Percentiles rank a stretch among this genome's conserved stretches.
Conservation (phyloP, 23 red algal genomes). For the Gracilaria vermiculophylla region DNA sequence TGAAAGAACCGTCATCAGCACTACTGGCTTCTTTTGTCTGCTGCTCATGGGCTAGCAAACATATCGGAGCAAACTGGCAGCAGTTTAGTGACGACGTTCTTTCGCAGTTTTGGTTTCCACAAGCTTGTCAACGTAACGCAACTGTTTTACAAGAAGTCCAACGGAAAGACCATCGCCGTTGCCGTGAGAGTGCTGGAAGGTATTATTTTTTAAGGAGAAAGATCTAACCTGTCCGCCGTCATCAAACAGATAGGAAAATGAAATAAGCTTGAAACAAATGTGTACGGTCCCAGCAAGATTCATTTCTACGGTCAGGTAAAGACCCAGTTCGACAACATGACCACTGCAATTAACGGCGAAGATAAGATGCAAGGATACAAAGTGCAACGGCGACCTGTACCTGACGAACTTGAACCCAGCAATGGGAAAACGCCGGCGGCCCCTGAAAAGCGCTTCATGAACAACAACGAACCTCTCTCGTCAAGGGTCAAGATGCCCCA, state of each 20-base stretch:
- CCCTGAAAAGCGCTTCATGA: no score
- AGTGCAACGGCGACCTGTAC: no score
- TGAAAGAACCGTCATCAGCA: neutral
- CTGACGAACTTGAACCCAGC: no score
- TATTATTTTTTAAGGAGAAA: slow-evolving; percentile 9
- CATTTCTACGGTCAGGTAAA: neutral
- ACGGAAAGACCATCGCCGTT: neutral
- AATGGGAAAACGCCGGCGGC: no score
- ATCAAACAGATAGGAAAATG: neutral
- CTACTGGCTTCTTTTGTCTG: slow-evolving; percentile 36
- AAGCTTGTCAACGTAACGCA: slow-evolving; percentile 28
- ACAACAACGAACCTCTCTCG: no score
- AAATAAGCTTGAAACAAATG: neutral
- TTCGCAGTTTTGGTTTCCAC: slow-evolving; percentile 8
- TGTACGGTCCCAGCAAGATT: slow-evolving; percentile 11
- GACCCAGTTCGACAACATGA: neutral
- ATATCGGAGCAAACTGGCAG: slow-evolving; percentile 44
- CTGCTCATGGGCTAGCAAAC: slow-evolving; percentile 56
- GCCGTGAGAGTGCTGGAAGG: slow-evolving; percentile 36
- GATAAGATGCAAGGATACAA: no score
- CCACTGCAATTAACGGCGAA: no score
- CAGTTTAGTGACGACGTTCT: neutral
- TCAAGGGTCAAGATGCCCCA: no score
- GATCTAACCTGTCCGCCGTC: neutral
- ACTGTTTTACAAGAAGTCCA: slow-evolving; percentile 16